Evolutionary conservation across 2,329 filamentous ascomycete genomes (phyloP), one percentile per base, ranked within the genome.

Genomic region (Calycina herbarum): DNA sequence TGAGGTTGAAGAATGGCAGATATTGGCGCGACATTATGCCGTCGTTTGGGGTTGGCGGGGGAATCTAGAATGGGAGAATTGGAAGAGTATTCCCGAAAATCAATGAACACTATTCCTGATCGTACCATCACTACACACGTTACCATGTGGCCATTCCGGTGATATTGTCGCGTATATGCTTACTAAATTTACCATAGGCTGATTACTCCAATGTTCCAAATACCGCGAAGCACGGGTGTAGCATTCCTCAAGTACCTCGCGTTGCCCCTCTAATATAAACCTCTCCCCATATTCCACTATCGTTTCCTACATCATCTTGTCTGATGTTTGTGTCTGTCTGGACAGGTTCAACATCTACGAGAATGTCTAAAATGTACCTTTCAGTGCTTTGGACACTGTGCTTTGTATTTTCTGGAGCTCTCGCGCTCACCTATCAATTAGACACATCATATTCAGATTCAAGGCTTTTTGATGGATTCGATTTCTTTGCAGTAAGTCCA

Each of bases 1-100:
- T 79, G 95, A 99, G 78, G 85, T 97, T 29, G 95, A 99, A 78
- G 95, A 99, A 79, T 96, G 95, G 90, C 84, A 89, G 73, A 78
- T 99, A 71, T 78, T 99, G 72, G 92, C 93, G 0, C 86, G 85
- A 69, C 95, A 99, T 81, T 99, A 99, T 74, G 88, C 94, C 69
- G 85, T 99, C 56, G 89, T 88, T 3, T 98, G 94, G 94, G 95
- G 89, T 1, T 96, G 91, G 86, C 88, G 66, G 63, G 72, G 71
- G 20, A 62, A 35, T 27, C 24, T 33, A 3, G 71, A 69, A 11
- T 71, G 68, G 69, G 67, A 70, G 57, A 56, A 38, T 29, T 69
- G 66, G 67, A 59, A 60, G 38, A 48, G 20, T n/a, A 31, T 62
- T 24, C 31, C 24, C 24, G 35, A 63, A 42, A 38, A 62, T 24